Percentiles rank a stretch among this genome's conserved stretches.
These are phyloP conservation scores for Eucalyptus curtisii DNA, from an alignment of 345 rosid genomes.

Conservation along the genomic window DNA sequence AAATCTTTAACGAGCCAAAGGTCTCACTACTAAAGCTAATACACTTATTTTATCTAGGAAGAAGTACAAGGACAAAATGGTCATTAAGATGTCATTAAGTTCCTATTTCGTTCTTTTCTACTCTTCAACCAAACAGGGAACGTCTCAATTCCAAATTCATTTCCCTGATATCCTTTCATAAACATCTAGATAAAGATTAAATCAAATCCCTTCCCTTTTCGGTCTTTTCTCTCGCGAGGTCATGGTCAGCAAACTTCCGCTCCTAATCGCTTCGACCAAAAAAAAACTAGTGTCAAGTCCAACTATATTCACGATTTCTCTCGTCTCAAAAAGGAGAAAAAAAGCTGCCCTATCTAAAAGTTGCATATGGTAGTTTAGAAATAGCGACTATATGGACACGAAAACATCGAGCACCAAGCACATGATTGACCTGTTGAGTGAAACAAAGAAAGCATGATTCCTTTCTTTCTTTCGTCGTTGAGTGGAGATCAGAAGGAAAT, in stretches of 20 bases:
- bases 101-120: background rate
- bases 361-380: background rate
- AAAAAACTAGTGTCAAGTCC: background rate
- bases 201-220: background rate
- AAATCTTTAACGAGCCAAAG: background rate
- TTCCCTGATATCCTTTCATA: background rate
- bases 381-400: background rate
- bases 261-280: background rate
- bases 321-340: background rate
- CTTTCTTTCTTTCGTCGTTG: background rate
- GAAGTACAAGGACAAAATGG: background rate
- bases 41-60: background rate
- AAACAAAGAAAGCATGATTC: background rate
- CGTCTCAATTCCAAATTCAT: background rate
- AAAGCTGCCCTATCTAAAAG: background rate
- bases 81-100: background rate
- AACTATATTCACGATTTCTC: background rate
- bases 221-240: background rate
- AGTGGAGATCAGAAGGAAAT: background rate
- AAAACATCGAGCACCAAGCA: background rate
- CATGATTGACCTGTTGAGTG: background rate
- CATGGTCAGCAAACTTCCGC: background rate
- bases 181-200: background rate
- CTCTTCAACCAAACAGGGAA: background rate
- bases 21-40: no score